These are phyloP conservation scores for Petunia secreta DNA, from an alignment of 257 asterid species.

Conservation along the genomic window DNA sequence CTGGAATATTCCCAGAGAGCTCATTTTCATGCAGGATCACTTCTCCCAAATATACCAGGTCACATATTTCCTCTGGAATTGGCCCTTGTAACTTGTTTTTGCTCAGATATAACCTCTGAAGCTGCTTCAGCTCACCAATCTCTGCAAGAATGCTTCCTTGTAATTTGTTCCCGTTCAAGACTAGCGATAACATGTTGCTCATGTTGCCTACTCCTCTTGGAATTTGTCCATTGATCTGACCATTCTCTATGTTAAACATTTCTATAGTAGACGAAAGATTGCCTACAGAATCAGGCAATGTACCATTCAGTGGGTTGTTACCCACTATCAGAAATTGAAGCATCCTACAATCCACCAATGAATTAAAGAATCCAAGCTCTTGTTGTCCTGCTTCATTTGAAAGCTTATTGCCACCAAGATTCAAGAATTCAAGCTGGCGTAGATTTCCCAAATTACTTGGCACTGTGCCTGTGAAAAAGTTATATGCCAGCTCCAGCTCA, in stretches of 20 bases:
- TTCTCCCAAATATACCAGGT: conserved; percentile 36
- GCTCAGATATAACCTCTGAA: conserved; percentile 34
- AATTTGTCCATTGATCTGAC: conserved; percentile 36
- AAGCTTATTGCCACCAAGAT: conserved; percentile 37
- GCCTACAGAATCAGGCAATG: conserved; percentile 40
- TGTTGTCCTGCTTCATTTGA: conserved; percentile 21
- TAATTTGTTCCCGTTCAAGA: conserved; percentile 37
- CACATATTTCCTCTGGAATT: conserved; percentile 39
- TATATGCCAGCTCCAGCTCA: conserved; percentile 39
- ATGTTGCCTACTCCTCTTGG: conserved; percentile 47
- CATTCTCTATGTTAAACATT: conserved; percentile 37
- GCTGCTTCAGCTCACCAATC: conserved; percentile 34
- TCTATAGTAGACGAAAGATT: conserved; percentile 40
- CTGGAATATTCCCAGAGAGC: conserved; percentile 40
- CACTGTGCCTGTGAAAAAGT: conserved; percentile 37
- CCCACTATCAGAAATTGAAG: conserved; percentile 35
- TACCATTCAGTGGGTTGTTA: conserved; percentile 36
- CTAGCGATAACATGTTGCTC: conserved; percentile 37
- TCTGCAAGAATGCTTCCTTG: conserved; percentile 39
- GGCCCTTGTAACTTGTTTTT: conserved; percentile 37
- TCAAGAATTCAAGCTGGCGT: conserved; percentile 34
- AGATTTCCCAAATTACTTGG: conserved; percentile 45
- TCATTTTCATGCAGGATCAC: conserved; percentile 33
- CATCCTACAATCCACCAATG: conserved; percentile 40
- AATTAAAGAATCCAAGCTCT: conserved; percentile 38